Evolutionary conservation across 2,329 filamentous ascomycete genomes (phyloP).

Genomic region (Paracoccidioides lutzii): DNA sequence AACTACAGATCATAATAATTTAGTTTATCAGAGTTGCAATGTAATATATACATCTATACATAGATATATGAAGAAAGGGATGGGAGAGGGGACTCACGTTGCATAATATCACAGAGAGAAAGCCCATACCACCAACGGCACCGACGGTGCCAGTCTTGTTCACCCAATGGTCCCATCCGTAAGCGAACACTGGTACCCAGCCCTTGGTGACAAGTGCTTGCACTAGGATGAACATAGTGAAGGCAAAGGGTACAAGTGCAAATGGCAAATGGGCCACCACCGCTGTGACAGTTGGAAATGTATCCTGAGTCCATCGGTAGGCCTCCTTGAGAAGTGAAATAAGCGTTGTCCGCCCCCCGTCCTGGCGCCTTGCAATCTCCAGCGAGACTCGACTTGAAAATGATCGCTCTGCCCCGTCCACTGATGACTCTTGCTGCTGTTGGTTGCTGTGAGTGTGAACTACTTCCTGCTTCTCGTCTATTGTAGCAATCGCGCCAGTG

Average conservation of each 20-base stretch:
- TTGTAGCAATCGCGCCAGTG: conserved; percentile 8
- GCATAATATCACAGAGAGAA: conserved; percentile 56
- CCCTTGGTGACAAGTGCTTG: conserved; percentile 61
- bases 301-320: conserved; percentile 52
- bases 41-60: conserved; percentile 7
- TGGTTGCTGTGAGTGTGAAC: neutral
- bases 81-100: conserved; percentile 43
- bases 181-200: conserved; percentile 60
- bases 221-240: conserved; percentile 63
- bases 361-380: conserved; percentile 1
- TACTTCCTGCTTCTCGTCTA: conserved; percentile 10
- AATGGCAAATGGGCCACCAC: conserved; percentile 55
- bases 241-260: conserved; percentile 56
- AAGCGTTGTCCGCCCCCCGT: conserved; percentile 35
- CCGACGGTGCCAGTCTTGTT: conserved; percentile 55
- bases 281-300: conserved; percentile 55
- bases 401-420: conserved; percentile 9
- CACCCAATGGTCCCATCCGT: conserved; percentile 64
- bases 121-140: conserved; percentile 58
- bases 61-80: too few species aligned
- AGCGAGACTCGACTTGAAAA: conserved; percentile 6
- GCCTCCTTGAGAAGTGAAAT: conserved; percentile 35
- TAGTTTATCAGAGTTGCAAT: neutral
- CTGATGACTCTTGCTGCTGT: conserved; percentile 5
- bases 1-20: conserved; percentile 39